Evolutionary conservation across 768 basidiomycete genomes (phyloP), one percentile per base, ranked within the genome.

Genomic region (Vararia minispora): DNA sequence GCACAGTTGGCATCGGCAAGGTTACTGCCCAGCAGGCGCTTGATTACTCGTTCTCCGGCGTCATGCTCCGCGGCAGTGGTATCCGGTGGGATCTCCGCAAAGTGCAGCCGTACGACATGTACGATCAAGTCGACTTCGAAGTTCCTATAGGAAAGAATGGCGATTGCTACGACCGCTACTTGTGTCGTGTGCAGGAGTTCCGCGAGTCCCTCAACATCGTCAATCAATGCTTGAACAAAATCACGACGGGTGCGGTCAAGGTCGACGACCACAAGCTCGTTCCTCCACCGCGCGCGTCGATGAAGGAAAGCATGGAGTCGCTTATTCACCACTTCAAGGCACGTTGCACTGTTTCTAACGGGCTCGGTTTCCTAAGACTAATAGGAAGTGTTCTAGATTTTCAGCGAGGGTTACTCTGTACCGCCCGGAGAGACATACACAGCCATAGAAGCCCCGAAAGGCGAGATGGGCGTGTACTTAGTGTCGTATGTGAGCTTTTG

Each of bases 301-400:
- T 99, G 95, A 99, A 99, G 64, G 95, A 99, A 67, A 88, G 80
- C 61, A 97, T 97, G 91, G 92, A 97, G 62, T 77, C 83, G 5
- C 72, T 97, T 40, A 97, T 99, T 50, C 94, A 99, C 58, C 94
- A 98, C 66, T 97, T 99, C 71, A 99, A 99, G 70, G 87, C 74
- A 43, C 13, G 47, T 49, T 12, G 22, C 23, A 13, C 22, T 25
- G 16, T 33, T 37, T 37, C 16, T 29, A 31, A 29, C 18, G 30
- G 34, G 14, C 25, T 33, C 14, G 12, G 8, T 18, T n/a, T n/a
- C n/a, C n/a, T n/a, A n/a, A n/a, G n/a, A n/a, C 22, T n/a, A 27
- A 41, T 52, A 33, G 43, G 18, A 12, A 9, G 17, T 9, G 37
- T 18, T 40, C 29, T 54, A 89, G 87, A 72, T 95, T 51, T 98